phyloP scores from a whole-genome alignment of 169 alveolate species.

The Cryptosporidium xiaoi region DNA sequence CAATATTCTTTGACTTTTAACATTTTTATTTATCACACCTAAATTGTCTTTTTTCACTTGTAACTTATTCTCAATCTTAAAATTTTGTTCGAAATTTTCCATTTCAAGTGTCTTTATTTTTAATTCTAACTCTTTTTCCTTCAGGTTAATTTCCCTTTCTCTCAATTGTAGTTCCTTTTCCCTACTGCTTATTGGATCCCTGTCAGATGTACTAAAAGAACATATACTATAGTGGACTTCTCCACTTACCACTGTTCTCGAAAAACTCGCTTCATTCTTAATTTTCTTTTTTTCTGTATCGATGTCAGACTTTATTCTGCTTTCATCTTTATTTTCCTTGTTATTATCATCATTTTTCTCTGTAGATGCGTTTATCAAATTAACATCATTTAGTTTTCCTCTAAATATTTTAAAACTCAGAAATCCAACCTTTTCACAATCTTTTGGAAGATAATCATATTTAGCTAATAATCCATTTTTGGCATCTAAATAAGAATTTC shows the following conservation, averaged over 20 bases:
- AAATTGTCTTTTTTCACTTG: background rate
- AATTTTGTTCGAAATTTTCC: constrained; percentile 8
- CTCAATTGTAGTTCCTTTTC: constrained; percentile 44
- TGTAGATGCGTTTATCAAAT: background rate
- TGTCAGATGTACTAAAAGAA: background rate
- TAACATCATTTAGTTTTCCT: background rate
- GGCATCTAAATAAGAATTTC: background rate
- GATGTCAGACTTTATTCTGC: background rate
- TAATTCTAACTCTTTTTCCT: constrained; percentile 42
- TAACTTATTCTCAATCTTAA: background rate
- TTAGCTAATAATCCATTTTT: background rate
- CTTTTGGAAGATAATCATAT: constrained; percentile 7
- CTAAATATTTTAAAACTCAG: constrained; percentile 30
- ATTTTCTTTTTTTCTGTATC: constrained; percentile 3
- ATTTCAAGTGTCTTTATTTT: constrained; percentile 11
- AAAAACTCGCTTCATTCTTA: background rate
- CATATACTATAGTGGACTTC: constrained; percentile 32
- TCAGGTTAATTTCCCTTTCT: constrained; percentile 40
- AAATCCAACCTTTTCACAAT: constrained; percentile 33
- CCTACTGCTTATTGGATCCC: background rate
- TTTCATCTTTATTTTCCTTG: background rate
- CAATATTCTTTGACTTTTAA: no score
- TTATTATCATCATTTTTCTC: background rate
- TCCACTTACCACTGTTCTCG: constrained; percentile 30
- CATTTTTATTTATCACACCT: no score